Evolutionary conservation across 805 yeast species (phyloP).

Genomic region (Saccharomyces jurei): DNA sequence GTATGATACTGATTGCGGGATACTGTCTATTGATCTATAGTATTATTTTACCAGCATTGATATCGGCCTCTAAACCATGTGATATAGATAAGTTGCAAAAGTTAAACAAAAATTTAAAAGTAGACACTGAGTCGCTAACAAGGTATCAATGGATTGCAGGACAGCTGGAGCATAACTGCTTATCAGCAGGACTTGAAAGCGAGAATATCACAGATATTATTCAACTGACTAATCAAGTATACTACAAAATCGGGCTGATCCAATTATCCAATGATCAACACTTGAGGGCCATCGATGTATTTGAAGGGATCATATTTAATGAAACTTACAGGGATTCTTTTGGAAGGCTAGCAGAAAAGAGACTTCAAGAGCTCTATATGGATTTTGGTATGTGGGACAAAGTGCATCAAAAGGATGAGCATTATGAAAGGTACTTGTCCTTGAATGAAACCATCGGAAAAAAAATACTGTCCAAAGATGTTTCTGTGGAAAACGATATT

Average conservation of each 20-base stretch:
- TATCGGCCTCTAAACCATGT: background rate
- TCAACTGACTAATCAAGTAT: conserved; percentile 28
- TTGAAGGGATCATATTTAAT: conserved; percentile 39
- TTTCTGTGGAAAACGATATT: conserved; percentile 24
- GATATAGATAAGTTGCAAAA: background rate
- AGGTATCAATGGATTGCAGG: background rate
- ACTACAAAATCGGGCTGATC: conserved; percentile 54
- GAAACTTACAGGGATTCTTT: conserved; percentile 21
- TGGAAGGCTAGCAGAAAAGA: conserved; percentile 41
- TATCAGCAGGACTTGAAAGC: background rate
- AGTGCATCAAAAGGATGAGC: conserved; percentile 17
- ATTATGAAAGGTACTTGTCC: conserved; percentile 9
- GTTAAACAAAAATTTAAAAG: background rate
- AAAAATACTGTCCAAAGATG: conserved; percentile 5
- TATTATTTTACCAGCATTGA: background rate
- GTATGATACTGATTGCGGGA: background rate
- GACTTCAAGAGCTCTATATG: conserved; percentile 41
- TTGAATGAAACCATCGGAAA: conserved; percentile 12
- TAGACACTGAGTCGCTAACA: background rate
- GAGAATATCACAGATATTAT: background rate
- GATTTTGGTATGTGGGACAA: conserved; percentile 45
- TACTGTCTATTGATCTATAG: background rate
- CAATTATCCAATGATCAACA: conserved; percentile 52
- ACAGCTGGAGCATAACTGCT: background rate
- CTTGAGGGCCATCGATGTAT: conserved; percentile 43